phyloP scores from a whole-genome alignment of 2,329 filamentous ascomycete genomes.

The Xylariaceae sp. region DNA sequence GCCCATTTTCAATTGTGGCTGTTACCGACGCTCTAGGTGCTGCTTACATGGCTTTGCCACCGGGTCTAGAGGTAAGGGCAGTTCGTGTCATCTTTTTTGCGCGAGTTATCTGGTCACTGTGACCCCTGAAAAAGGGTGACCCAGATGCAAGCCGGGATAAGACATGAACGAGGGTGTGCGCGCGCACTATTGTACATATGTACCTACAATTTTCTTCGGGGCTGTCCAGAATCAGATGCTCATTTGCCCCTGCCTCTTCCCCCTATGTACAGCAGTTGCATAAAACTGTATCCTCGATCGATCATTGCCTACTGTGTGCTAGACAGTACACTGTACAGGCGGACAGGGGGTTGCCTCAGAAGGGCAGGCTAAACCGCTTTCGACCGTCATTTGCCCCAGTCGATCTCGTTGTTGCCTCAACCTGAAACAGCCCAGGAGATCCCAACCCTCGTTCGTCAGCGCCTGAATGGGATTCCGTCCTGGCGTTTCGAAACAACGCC shows the following conservation, averaged over 20 bases:
- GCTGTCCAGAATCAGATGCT: no score
- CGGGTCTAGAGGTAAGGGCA: background rate
- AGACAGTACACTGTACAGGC: no score
- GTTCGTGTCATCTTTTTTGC: background rate
- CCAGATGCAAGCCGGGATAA: no score
- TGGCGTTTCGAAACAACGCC: constrained; percentile 30
- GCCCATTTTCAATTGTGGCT: background rate
- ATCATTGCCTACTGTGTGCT: no score
- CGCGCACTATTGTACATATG: no score
- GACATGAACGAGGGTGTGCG: background rate
- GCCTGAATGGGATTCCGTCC: constrained; percentile 17
- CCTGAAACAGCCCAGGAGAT: constrained; percentile 28
- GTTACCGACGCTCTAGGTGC: background rate
- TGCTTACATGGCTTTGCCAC: background rate
- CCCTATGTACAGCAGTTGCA: no score
- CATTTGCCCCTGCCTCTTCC: no score
- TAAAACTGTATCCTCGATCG: no score
- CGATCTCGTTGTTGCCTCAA: constrained; percentile 23
- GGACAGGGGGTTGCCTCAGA: no score
- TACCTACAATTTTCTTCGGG: no score
- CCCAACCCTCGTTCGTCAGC: constrained; percentile 19
- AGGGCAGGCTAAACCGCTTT: constrained; percentile 16
- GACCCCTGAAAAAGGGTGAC: background rate
- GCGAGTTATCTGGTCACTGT: background rate
- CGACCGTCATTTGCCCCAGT: background rate